A percentile compares a stretch with the other conserved stretches of the same genome.
Conservation (phyloP, 768 basidiomycete genomes). For the Naganishia onofrii region DNA sequence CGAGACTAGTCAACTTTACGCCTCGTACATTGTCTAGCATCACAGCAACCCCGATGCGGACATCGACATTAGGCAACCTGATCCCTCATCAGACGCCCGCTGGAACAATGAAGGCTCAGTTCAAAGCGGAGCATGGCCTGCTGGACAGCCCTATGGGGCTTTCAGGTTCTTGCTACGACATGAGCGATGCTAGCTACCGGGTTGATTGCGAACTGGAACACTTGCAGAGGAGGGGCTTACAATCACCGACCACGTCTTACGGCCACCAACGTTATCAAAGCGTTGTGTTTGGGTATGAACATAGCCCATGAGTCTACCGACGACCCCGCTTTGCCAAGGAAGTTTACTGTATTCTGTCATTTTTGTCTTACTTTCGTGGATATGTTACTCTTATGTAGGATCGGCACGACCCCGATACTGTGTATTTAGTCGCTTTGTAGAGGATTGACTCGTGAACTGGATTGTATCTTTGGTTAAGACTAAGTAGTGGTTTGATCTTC, state of each 20-base stretch:
- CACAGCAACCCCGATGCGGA: conserved; percentile 8
- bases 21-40: conserved; percentile 14
- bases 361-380: neutral
- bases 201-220: conserved; percentile 32
- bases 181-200: conserved; percentile 25
- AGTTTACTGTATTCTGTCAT: conserved; percentile 12
- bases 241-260: conserved; percentile 12
- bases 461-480: conserved; percentile 2
- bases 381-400: neutral
- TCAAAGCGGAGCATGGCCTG: conserved; percentile 31
- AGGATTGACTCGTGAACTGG: neutral
- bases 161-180: conserved; percentile 28
- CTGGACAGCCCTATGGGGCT: conserved; percentile 29
- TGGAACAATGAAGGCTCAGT: conserved; percentile 26
- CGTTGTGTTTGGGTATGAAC: conserved; percentile 15
- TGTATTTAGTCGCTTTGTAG: conserved; percentile 8
- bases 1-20: conserved; percentile 23
- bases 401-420: neutral
- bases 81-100: conserved; percentile 29
- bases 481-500: neutral
- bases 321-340: neutral
- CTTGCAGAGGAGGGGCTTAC: conserved; percentile 18
- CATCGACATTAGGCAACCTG: conserved; percentile 13
- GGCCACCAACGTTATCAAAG: conserved; percentile 22
- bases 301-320: neutral